A percentile compares a stretch with the other conserved stretches of the same genome.
phyloP scores from a whole-genome alignment of 2,329 filamentous ascomycete genomes.

The Aspergillus flavus region DNA sequence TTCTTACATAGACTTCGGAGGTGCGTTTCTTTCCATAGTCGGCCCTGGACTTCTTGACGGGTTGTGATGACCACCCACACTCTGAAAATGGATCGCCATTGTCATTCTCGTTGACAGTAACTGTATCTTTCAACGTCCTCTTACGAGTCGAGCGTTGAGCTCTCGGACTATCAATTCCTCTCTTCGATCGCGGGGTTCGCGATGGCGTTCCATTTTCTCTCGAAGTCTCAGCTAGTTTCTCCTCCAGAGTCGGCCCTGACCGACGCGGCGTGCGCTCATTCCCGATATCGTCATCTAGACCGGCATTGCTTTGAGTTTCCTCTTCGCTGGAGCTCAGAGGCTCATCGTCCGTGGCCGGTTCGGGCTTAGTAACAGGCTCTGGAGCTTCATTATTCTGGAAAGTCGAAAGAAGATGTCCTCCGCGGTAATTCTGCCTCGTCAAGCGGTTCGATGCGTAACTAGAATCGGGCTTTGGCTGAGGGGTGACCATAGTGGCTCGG shows the following conservation, averaged over 20 bases:
- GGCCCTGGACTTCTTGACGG: conserved; percentile 17
- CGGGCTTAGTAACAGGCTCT: conserved; percentile 11
- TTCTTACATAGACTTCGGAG: conserved; percentile 16
- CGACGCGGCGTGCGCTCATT: conserved; percentile 4
- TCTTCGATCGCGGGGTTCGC: conserved; percentile 6
- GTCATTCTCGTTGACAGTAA: neutral
- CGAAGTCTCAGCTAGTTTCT: conserved; percentile 23
- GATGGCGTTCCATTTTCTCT: conserved; percentile 2
- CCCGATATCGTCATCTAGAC: conserved; percentile 9
- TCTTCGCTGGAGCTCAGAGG: conserved; percentile 39
- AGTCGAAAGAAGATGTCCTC: conserved; percentile 26
- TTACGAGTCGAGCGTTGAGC: conserved; percentile 17
- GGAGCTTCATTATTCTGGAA: conserved; percentile 17
- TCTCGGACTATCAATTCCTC: conserved; percentile 7
- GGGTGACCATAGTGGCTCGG: neutral
- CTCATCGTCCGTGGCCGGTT: conserved; percentile 38
- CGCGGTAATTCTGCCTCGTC: conserved; percentile 21
- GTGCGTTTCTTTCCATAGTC: conserved; percentile 21
- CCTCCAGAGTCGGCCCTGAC: conserved; percentile 21
- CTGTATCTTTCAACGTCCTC: conserved; percentile 15
- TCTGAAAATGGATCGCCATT: conserved; percentile 11
- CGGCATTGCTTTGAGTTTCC: conserved; percentile 15
- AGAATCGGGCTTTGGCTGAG: conserved; percentile 26
- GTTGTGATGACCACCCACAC: conserved; percentile 14
- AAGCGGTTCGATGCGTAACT: conserved; percentile 30